phyloP scores from a whole-genome alignment of 1,284 basidiomycete genomes.

The Ganoderma lingzhi region DNA sequence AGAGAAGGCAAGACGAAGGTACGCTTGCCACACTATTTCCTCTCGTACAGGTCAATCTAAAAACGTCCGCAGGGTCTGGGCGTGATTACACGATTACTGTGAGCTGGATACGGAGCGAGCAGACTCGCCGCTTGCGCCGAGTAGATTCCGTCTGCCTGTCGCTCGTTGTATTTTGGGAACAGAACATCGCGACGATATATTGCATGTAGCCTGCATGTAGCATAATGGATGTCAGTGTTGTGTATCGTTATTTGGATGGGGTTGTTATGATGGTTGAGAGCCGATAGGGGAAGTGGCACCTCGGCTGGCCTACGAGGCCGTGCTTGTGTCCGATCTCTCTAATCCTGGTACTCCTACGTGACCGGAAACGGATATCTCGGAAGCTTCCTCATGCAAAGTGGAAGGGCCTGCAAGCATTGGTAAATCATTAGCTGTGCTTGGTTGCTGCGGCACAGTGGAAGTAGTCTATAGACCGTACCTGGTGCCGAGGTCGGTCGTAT shows the following conservation, averaged over 20 bases:
- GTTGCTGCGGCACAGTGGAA: neutral
- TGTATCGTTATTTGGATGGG: neutral
- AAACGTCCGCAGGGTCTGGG: conserved; percentile 43
- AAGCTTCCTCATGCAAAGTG: neutral
- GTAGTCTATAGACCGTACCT: neutral
- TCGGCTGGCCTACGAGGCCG: neutral
- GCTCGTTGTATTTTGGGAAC: conserved; percentile 15
- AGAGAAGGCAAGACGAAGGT: conserved; percentile 95
- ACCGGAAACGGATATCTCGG: conserved; percentile 6
- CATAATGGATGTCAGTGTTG: conserved; percentile 2
- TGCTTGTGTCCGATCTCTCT: neutral
- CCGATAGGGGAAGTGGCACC: neutral
- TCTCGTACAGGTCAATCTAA: conserved; percentile 5
- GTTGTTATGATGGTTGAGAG: neutral
- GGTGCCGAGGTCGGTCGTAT: neutral
- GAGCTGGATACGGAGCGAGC: conserved; percentile 12
- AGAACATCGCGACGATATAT: conserved; percentile 15
- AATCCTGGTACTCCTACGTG: neutral
- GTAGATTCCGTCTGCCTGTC: too few relatives aligned
- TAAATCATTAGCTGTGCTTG: neutral
- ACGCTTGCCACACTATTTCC: conserved; percentile 5
- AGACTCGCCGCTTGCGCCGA: neutral
- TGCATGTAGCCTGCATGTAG: conserved; percentile 22
- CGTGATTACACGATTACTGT: conserved; percentile 47
- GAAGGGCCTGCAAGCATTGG: neutral